Evolutionary conservation across 2,329 filamentous ascomycete species (phyloP), one percentile per base, ranked within the genome.

Genomic region (Clathrospora elynae): DNA sequence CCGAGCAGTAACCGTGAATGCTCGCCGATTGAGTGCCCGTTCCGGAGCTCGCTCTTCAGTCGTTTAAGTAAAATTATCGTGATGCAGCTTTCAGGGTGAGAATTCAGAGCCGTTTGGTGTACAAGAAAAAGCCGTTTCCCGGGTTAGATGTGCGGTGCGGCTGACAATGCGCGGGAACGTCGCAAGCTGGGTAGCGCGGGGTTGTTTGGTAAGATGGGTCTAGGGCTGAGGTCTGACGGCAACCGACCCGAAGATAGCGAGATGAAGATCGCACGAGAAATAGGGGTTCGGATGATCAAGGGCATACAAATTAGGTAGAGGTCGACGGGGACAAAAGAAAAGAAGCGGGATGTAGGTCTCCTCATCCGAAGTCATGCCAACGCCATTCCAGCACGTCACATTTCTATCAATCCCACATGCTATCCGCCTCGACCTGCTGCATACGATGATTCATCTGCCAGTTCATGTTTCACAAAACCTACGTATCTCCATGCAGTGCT

Each of bases 1-100:
- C 42, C 47, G 55, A 59, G 53, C 53, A 18, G 38, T 28, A 42
- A 17, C 24, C 40, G 60, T 46, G 49, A 11, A 36, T 16, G 48
- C 38, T 47, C 20, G 30, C 26, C 31, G 44, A 34, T 24, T 25
- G 31, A 17, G 32, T 36, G 6, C 17, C 38, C 16, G 24, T 41
- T 48, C 34, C 16, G 37, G 46, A 41, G 26, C 23, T 29, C 19
- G 30, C 17, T 10, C 30, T 28, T 36, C 26, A 37, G 28, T 16
- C 23, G 16, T 38, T 46, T 25, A 38, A 35, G 31, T 24, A 38
- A 11, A 28, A 31, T 12, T 16, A 11, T 19, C 23, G 46, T 13
- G 20, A 16, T 12, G 46, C 24, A 33, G 33, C 13, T 25, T 34
- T 18, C 12, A 29, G 9, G 24, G 33, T 24, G 13, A 24, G 29